Base-by-base conservation (phyloP, 108 stramenopile genomes). In the Conticribra guillardii region DNA sequence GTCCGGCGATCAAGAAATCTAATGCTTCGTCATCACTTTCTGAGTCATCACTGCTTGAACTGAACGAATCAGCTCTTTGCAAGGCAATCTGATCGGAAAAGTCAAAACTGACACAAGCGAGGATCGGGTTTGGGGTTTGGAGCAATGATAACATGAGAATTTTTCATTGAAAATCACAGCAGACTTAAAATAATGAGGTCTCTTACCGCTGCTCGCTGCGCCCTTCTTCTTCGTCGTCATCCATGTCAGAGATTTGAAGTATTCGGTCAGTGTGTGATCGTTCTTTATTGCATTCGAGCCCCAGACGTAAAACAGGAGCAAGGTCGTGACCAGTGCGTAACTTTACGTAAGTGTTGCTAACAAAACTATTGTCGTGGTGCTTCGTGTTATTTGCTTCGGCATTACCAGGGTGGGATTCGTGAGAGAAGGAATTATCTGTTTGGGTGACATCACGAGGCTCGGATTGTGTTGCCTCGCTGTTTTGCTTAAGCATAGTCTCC, bases 291-390 rank as follows among this genome's bases (percentile, higher is more conserved):
- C 18, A 17, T 18, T 46, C 47, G 27, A 67, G 18, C n/a, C 86
- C 85, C 29, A 84, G 60, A 9, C 56, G 76, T 68, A 92, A 74
- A n/a, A 92, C 52, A 8, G 71, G 72, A 48, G 91, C 83, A 41
- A 92, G 76, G 4, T 88, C 88, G n/a, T 67, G 57, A 7, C 91
- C 84, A 23, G 84, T 77, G 31, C 83, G 78, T 47, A 86, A 65
- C 30, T 80, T 74, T 16, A 83, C 15, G 18, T 62, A 67, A 16
- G 60, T 55, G 2, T 31, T 19, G 30, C 27, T 48, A 23, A 21
- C 23, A 18, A 49, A 28, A 62, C 7, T 50, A 5, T 52, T 19
- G 9, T 32, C 17, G 0, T 52, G 62, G 31, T 41, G 34, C 22
- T 11, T 23, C 15, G 24, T 56, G 4, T 15, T 11, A 18, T 23